Base-by-base conservation (phyloP, 2,329 filamentous ascomycete genomes). In the Aspergillus sojae region DNA sequence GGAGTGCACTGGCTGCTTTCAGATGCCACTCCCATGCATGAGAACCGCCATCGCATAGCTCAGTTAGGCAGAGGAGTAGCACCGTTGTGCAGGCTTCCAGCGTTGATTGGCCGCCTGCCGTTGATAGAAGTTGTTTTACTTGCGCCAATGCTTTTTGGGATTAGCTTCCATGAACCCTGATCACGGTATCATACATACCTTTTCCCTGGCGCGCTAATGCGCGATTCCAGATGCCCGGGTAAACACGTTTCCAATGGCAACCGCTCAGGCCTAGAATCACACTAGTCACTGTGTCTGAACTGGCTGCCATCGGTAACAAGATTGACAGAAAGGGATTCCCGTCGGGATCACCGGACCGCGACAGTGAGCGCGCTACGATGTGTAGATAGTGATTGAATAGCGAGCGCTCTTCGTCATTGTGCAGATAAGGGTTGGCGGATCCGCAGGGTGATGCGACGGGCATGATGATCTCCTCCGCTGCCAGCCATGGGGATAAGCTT, bases 11-110 rank as follows among this genome's bases (percentile, higher is more conserved):
- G n/a, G 79, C 80, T 5, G 78, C 79, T 58, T 79, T 77, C 21
- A 81, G 72, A 61, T 81, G 79, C 59, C 79, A 74, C 68, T 80
- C 78, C 79, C 79, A 81, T 2, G 77, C 75, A 39, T 76, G 71
- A 19, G 78, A 80, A 2, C 78, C 76, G 45, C 79, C 78, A 60
- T 81, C 79, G 26, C 80, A 81, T 10, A 81, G 66, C 61, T 81
- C 80, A 5, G 79, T 79, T 71, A 81, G 77, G 61, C 78, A 81
- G 0, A 81, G 73, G 11, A 81, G 60, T 16, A 81, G 71, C n/a
- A 79, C 77, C 19, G 77, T 75, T 3, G 76, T 74, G 23, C 80
- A 78, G 11, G 79, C 77, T 57, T 79, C 75, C 0, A 81, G 77
- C 12, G 78, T 75, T 1, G 76, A 75, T 26, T 79, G 64, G 5